A percentile compares a stretch with the other conserved stretches of the same genome.
Conservation (phyloP, 768 basidiomycete species). For the Mycena vitilis region DNA sequence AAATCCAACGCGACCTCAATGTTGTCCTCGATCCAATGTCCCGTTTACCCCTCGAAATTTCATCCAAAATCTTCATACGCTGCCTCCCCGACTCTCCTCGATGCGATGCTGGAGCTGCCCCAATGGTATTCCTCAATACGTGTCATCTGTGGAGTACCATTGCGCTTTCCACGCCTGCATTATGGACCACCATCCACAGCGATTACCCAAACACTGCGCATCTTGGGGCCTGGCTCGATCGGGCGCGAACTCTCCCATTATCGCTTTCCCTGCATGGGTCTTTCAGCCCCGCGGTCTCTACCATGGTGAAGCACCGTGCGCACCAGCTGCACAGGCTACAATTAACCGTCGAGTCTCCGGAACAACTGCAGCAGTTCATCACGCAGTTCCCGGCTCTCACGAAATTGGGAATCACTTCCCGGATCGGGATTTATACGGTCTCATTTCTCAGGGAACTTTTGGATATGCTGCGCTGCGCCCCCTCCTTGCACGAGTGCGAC, state of each 20-base stretch:
- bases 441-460: not conserved
- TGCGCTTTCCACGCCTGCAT: conserved; percentile 9
- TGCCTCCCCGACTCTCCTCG: not conserved
- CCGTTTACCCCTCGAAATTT: too few species aligned
- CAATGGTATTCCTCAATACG: not conserved
- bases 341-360: not conserved
- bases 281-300: not conserved
- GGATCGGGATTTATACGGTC: too few species aligned
- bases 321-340: conserved; percentile 8
- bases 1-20: too few species aligned
- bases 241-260: not conserved
- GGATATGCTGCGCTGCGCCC: not conserved
- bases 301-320: not conserved
- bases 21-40: too few species aligned
- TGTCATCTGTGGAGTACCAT: conserved; percentile 16
- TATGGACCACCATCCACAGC: conserved; percentile 6
- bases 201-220: not conserved
- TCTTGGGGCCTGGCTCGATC: conserved; percentile 1
- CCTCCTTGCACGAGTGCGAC: not conserved
- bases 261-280: not conserved
- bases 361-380: not conserved
- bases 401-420: not conserved
- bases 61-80: too few species aligned
- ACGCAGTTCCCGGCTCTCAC: not conserved
- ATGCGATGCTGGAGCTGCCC: not conserved